A percentile compares a stretch with the other conserved stretches of the same genome.
phyloP scores from a whole-genome alignment of 2,329 filamentous ascomycete species.

The Ophiocordyceps australis region DNA sequence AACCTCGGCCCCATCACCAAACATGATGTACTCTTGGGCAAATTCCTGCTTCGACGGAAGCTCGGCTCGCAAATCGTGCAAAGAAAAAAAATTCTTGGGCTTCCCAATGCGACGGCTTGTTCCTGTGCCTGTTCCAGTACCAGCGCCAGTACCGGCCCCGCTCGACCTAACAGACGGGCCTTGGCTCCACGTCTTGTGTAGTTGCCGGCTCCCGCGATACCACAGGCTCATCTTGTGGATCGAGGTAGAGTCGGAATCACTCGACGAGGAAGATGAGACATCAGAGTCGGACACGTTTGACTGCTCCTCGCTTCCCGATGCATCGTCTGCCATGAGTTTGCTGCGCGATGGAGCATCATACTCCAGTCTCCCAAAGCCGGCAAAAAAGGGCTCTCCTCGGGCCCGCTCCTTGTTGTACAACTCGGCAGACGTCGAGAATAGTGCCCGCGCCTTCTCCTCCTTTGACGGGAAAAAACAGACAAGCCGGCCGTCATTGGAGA shows the following conservation, averaged over 20 bases:
- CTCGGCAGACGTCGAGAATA: constrained; percentile 27
- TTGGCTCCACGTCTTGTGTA: constrained; percentile 36
- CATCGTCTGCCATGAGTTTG: constrained; percentile 27
- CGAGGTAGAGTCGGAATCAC: constrained; percentile 45
- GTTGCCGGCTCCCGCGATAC: constrained; percentile 32
- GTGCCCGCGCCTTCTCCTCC: constrained; percentile 35
- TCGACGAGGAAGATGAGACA: constrained; percentile 31
- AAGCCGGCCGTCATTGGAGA: constrained; percentile 42
- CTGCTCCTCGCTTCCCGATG: constrained; percentile 30
- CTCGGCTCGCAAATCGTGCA: constrained; percentile 50
- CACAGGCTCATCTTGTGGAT: constrained; percentile 38
- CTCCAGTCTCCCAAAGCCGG: constrained; percentile 35
- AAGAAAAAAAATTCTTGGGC: constrained; percentile 52
- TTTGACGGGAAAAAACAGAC: constrained; percentile 54
- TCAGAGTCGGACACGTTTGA: constrained; percentile 30
- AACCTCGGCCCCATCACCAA: constrained; percentile 64
- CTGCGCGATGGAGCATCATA: constrained; percentile 30
- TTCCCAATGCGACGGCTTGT: constrained; percentile 26
- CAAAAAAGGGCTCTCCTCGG: constrained; percentile 36
- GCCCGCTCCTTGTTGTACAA: constrained; percentile 26
- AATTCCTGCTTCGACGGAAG: constrained; percentile 66
- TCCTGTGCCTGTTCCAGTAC: constrained; percentile 30
- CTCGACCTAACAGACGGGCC: constrained; percentile 39
- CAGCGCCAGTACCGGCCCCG: constrained; percentile 35
- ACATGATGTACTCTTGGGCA: constrained; percentile 65